A percentile compares a stretch with the other conserved stretches of the same genome.
phyloP scores from a whole-genome alignment of 257 asterid species.

The Nicotiana otophora region DNA sequence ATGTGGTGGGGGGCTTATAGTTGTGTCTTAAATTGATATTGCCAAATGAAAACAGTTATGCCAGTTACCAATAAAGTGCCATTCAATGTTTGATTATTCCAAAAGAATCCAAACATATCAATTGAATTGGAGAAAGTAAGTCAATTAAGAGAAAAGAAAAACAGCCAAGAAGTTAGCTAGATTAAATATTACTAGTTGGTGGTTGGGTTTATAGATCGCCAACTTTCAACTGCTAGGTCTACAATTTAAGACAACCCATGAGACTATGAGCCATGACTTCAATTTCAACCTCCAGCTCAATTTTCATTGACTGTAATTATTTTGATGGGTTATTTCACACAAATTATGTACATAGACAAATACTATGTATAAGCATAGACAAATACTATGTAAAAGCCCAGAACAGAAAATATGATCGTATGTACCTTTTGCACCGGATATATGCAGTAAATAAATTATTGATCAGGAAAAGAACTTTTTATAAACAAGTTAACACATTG shows the following conservation, averaged over 20 bases:
- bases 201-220: conserved; percentile 41
- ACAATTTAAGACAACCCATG: conserved; percentile 19
- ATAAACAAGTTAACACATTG: no score
- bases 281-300: conserved; percentile 32
- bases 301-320: conserved; percentile 36
- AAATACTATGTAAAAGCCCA: no score
- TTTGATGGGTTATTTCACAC: not conserved
- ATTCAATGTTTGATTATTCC: not conserved
- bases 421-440: not conserved
- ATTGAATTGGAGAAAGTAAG: not conserved
- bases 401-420: no score
- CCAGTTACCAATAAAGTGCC: not conserved
- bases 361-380: not conserved
- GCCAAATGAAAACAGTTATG: conserved; percentile 16
- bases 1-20: not conserved
- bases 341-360: not conserved
- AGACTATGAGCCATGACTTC: not conserved
- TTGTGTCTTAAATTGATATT: not conserved
- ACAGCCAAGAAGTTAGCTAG: conserved; percentile 5
- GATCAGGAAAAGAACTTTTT: no score
- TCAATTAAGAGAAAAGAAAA: not conserved
- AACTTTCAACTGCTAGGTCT: conserved; percentile 59
- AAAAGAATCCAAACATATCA: not conserved
- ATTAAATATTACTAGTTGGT: conserved; percentile 49
- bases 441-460: no score